Evolutionary conservation across 2,329 filamentous ascomycete genomes (phyloP).

Genomic region (Fusarium paranaense): DNA sequence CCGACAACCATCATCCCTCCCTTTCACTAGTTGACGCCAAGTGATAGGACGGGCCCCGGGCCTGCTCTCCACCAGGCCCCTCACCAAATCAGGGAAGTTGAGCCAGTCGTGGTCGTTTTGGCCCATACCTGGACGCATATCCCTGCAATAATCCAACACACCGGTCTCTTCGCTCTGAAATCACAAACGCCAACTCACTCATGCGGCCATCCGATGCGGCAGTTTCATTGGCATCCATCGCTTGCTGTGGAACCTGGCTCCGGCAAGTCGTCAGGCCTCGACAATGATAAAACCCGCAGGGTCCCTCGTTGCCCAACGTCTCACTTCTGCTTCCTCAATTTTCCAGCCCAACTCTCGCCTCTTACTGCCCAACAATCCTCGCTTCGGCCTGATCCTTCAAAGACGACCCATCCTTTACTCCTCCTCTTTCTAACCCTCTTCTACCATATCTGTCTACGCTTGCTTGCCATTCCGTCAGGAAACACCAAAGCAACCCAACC

Average conservation of each 20-base stretch:
- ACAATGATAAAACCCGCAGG: slow-evolving; percentile 62
- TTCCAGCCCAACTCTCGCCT: slow-evolving; percentile 49
- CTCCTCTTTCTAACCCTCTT: slow-evolving; percentile 35
- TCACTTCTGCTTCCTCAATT: slow-evolving; percentile 46
- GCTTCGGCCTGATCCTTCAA: slow-evolving; percentile 39
- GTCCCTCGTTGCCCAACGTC: slow-evolving; percentile 58
- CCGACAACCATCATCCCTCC: slow-evolving; percentile 58
- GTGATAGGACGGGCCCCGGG: slow-evolving; percentile 58
- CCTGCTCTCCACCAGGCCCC: slow-evolving; percentile 52
- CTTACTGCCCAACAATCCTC: slow-evolving; percentile 53
- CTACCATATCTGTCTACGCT: slow-evolving; percentile 24
- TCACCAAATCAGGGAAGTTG: slow-evolving; percentile 54
- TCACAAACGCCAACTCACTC: slow-evolving; percentile 59
- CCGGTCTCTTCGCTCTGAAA: slow-evolving; percentile 46
- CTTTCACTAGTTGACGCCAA: slow-evolving; percentile 49
- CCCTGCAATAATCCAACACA: slow-evolving; percentile 46
- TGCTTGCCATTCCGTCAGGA: slow-evolving; percentile 35
- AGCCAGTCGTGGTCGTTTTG: slow-evolving; percentile 47
- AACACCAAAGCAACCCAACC: slow-evolving; percentile 37
- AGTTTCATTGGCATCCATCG: slow-evolving; percentile 40
- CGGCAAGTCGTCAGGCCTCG: slow-evolving; percentile 44
- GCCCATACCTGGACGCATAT: slow-evolving; percentile 44
- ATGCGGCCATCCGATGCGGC: slow-evolving; percentile 52
- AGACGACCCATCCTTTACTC: slow-evolving; percentile 38
- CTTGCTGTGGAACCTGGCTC: slow-evolving; percentile 40